A percentile compares a stretch with the other conserved stretches of the same genome.
Conservation (phyloP, 352 stramenopile species). For the Pythium pyrilobum region DNA sequence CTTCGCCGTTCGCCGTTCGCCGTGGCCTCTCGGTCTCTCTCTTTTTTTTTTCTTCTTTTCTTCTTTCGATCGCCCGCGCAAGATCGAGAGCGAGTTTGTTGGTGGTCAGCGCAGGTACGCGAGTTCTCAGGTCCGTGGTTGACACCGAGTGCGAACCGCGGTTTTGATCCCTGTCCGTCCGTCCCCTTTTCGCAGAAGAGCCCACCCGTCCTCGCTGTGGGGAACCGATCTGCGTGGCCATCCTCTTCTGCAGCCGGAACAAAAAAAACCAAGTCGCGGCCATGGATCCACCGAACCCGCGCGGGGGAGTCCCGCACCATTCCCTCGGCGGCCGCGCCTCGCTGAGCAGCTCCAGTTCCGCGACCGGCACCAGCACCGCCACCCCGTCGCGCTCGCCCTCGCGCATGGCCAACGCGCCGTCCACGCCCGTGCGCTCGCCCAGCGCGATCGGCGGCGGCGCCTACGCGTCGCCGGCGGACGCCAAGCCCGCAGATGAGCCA, state of each 20-base stretch:
- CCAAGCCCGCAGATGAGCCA: conserved; percentile 14
- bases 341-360: background rate
- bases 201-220: no score
- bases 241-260: background rate
- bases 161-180: no score
- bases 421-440: background rate
- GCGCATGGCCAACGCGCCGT: conserved; percentile 12
- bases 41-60: conserved; percentile 1
- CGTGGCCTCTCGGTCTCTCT: no score
- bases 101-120: background rate
- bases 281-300: conserved; percentile 3
- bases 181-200: no score
- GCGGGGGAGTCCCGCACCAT: background rate
- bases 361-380: background rate
- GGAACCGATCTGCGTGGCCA: no score
- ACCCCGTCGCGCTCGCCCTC: background rate
- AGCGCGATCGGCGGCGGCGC: background rate
- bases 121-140: conserved; percentile 2
- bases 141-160: no score
- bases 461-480: background rate
- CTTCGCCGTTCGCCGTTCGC: no score
- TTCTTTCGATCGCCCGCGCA: background rate
- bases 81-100: background rate
- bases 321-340: no score
- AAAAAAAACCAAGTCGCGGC: no score